Conservation (phyloP, 768 basidiomycete genomes). For the Sporobolomyces phaffii region DNA sequence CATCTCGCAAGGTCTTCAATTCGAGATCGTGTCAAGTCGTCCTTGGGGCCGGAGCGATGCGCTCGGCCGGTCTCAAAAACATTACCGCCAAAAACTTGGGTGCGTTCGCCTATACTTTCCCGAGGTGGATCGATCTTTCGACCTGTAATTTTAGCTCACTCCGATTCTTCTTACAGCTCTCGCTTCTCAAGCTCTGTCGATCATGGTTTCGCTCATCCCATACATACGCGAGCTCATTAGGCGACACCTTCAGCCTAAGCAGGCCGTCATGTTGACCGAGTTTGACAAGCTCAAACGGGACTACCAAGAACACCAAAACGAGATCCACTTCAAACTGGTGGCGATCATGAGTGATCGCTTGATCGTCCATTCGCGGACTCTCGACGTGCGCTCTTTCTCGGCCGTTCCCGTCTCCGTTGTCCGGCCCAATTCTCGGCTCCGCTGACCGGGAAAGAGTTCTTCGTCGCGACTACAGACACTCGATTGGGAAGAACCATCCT, state of each 20-base stretch:
- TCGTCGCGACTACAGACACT: too few species aligned
- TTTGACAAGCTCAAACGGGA: constrained; percentile 99
- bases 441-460: too few species aligned
- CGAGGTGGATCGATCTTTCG: too few species aligned
- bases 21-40: constrained; percentile 97
- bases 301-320: constrained; percentile 98
- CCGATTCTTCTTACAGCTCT: constrained; percentile 47
- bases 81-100: constrained; percentile 98
- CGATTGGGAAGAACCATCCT: constrained; percentile 62
- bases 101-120: constrained; percentile 50
- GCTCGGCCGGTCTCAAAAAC: constrained; percentile 92
- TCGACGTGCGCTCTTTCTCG: constrained; percentile 55
- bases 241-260: constrained; percentile 84
- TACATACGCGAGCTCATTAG: constrained; percentile 93
- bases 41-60: constrained; percentile 96
- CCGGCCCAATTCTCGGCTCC: not conserved
- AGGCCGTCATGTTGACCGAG: constrained; percentile 93
- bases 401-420: not conserved
- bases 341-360: constrained; percentile 97
- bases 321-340: constrained; percentile 94
- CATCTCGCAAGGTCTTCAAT: constrained; percentile 65
- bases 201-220: constrained; percentile 87
- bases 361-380: constrained; percentile 70
- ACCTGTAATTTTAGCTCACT: not conserved
- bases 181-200: constrained; percentile 89